These are phyloP conservation scores for Mycena latifolia DNA, from an alignment of 768 basidiomycete genomes.

Conservation along the genomic window DNA sequence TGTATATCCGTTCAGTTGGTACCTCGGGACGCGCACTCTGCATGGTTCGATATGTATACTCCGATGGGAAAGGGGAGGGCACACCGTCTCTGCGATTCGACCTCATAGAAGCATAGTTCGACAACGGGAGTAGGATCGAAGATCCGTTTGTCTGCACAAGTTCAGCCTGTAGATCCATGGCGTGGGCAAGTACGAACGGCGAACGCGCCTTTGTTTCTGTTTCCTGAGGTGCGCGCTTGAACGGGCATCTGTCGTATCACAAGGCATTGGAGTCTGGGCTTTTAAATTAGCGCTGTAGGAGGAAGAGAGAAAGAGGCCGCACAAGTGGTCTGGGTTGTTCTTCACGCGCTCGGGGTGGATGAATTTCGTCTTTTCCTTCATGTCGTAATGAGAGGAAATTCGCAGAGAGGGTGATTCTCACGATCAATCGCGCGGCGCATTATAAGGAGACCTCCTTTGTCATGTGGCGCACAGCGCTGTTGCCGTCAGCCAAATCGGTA, in stretches of 20 bases:
- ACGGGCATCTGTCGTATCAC: not conserved
- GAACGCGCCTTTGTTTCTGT: not conserved
- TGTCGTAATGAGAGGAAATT: not conserved
- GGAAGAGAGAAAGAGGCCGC: not conserved
- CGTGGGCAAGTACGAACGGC: too few relatives aligned
- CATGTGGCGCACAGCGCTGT: too few relatives aligned
- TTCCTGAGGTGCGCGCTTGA: not conserved
- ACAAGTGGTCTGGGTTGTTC: not conserved
- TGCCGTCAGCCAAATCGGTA: too few relatives aligned
- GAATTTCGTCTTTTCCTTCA: not conserved
- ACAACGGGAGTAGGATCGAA: conserved; percentile 18
- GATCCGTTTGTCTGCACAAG: conserved; percentile 1
- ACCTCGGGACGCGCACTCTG: not conserved
- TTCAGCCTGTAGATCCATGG: not conserved
- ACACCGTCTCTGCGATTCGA: not conserved
- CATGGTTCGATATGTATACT: not conserved
- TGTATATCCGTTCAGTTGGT: not conserved
- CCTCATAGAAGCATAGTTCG: not conserved
- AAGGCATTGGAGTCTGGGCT: not conserved
- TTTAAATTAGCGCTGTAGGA: not conserved
- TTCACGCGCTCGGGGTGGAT: not conserved
- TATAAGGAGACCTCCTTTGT: not conserved
- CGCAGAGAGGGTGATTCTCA: not conserved
- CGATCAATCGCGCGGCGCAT: not conserved
- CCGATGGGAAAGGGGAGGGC: not conserved